phyloP scores from a whole-genome alignment of 495 filamentous ascomycete genomes.

The Aspergillus baeticus region DNA sequence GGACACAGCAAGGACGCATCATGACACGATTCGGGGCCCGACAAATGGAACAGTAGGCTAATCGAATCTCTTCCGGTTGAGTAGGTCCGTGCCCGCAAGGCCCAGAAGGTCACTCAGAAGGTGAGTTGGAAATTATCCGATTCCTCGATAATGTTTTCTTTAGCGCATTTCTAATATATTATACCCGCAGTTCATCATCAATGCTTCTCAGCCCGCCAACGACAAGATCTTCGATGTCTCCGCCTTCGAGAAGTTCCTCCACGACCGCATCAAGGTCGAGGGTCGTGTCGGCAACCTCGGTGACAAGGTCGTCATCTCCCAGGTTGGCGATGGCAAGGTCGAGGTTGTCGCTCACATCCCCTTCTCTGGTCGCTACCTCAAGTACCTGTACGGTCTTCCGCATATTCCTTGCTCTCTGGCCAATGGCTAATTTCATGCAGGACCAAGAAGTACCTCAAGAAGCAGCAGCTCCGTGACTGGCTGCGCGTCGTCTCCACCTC shows the following conservation, averaged over 20 bases:
- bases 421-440: slow-evolving; percentile 38
- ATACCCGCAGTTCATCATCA: slow-evolving; percentile 83
- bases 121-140: slow-evolving; percentile 31
- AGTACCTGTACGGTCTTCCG: slow-evolving; percentile 81
- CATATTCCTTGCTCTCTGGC: not conserved
- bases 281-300: slow-evolving; percentile 97
- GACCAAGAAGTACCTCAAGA: slow-evolving; percentile 99
- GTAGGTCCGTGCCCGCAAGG: slow-evolving; percentile 58
- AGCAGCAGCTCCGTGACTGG: slow-evolving; percentile 99
- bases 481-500: slow-evolving; percentile 95
- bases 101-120: slow-evolving; percentile 70
- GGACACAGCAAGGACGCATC: slow-evolving; percentile 13
- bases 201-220: slow-evolving; percentile 91
- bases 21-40: slow-evolving; percentile 21
- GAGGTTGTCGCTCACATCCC: slow-evolving; percentile 96
- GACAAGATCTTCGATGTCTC: slow-evolving; percentile 99
- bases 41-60: slow-evolving; percentile 93
- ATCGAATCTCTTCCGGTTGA: slow-evolving; percentile 35
- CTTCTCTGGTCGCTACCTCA: slow-evolving; percentile 97
- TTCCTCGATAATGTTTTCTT: no score
- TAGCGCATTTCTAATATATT: slow-evolving; percentile 5
- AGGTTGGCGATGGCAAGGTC: slow-evolving; percentile 91
- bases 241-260: slow-evolving; percentile 98
- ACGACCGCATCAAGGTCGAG: slow-evolving; percentile 99
- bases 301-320: slow-evolving; percentile 85